phyloP scores from a whole-genome alignment of 2,329 filamentous ascomycete species.

The Alternaria alternata region DNA sequence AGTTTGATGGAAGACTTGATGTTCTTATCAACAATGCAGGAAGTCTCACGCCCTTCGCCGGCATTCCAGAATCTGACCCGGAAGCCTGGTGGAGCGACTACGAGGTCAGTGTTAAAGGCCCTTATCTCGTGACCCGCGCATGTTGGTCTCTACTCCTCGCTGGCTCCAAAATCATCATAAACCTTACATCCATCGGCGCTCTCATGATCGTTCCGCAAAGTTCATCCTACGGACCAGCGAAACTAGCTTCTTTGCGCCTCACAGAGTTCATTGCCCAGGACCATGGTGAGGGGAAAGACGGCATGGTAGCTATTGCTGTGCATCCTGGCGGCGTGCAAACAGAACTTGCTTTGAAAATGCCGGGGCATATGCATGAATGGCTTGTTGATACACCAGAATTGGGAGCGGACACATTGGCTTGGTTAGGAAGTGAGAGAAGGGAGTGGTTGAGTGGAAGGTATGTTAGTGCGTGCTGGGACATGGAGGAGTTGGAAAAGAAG shows the following conservation, averaged over 20 bases:
- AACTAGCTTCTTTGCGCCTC: slow-evolving; percentile 60
- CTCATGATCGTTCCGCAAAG: slow-evolving; percentile 8
- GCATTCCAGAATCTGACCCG: slow-evolving; percentile 49
- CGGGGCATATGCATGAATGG: slow-evolving; percentile 8
- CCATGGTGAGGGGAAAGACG: slow-evolving; percentile 25
- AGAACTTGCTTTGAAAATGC: slow-evolving; percentile 16
- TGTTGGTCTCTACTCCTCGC: slow-evolving; percentile 57
- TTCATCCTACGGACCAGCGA: slow-evolving; percentile 56
- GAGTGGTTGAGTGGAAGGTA: slow-evolving; percentile 40
- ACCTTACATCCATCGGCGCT: slow-evolving; percentile 57
- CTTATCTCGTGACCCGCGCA: slow-evolving; percentile 55
- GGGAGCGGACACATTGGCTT: slow-evolving; percentile 36
- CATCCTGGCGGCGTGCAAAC: slow-evolving; percentile 39
- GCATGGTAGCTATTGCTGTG: slow-evolving; percentile 28
- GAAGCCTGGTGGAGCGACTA: slow-evolving; percentile 54
- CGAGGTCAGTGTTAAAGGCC: slow-evolving; percentile 60
- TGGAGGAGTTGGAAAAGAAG: slow-evolving; percentile 37
- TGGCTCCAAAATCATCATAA: slow-evolving; percentile 50
- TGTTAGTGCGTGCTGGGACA: slow-evolving; percentile 37
- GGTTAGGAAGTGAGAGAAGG: slow-evolving; percentile 35
- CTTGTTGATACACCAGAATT: slow-evolving; percentile 37
- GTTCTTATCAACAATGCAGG: slow-evolving; percentile 61
- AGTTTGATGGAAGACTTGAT: slow-evolving; percentile 46
- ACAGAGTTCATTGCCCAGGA: slow-evolving; percentile 60
- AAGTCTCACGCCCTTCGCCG: slow-evolving; percentile 37